Conservation (phyloP, 768 basidiomycete genomes). For the Pholiota microspora region DNA sequence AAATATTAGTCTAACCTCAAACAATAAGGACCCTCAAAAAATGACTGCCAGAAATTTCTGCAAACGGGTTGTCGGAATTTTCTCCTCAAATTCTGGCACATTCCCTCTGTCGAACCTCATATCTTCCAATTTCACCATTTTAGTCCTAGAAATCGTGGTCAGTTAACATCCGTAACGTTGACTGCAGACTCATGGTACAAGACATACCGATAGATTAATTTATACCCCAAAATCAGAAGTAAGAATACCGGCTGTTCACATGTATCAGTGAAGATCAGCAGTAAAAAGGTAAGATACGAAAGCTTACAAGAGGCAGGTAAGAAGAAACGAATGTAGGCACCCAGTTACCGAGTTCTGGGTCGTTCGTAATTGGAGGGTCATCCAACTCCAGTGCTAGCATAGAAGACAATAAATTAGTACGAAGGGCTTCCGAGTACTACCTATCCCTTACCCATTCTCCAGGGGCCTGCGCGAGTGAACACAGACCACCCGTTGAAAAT, state of each 20-base stretch:
- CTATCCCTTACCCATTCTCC: constrained; percentile 14
- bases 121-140: constrained; percentile 11
- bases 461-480: constrained; percentile 18
- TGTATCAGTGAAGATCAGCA: neutral
- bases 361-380: constrained; percentile 8
- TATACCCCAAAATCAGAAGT: constrained; percentile 15
- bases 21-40: constrained; percentile 5
- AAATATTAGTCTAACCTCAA: neutral
- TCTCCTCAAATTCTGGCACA: constrained; percentile 13
- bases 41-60: constrained; percentile 13
- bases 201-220: constrained; percentile 14
- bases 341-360: constrained; percentile 16
- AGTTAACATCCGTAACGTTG: neutral
- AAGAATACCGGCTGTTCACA: constrained; percentile 13
- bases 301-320: constrained; percentile 16
- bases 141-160: constrained; percentile 6
- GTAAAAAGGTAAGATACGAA: constrained; percentile 8
- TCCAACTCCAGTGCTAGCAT: constrained; percentile 13
- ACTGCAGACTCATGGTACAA: neutral
- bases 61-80: constrained; percentile 12
- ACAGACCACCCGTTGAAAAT: constrained; percentile 19
- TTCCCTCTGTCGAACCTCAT: constrained; percentile 15
- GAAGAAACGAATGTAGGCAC: constrained; percentile 16
- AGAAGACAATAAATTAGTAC: neutral
- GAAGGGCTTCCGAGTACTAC: neutral